These are phyloP conservation scores for Nicotiana undulata DNA, from an alignment of 257 asterid genomes.

Conservation along the genomic window DNA sequence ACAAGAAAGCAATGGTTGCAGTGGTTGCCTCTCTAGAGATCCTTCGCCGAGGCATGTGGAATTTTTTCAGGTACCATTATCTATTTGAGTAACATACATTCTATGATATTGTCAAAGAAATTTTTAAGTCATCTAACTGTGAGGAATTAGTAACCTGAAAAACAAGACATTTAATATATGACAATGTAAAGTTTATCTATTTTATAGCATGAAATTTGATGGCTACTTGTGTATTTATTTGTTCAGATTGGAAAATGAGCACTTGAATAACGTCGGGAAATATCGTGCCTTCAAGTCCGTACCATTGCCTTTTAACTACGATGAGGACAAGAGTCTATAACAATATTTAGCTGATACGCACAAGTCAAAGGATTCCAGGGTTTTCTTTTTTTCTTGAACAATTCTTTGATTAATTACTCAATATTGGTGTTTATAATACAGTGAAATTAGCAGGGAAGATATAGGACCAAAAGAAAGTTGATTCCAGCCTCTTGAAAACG, in stretches of 20 bases:
- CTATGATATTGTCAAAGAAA: too few species aligned
- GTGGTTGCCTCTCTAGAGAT: constrained; percentile 71
- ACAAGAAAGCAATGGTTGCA: constrained; percentile 45
- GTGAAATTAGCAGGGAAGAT: neutral
- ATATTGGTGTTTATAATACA: neutral
- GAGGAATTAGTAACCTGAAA: neutral
- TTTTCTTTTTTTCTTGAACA: neutral
- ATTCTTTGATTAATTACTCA: neutral
- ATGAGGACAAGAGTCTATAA: constrained; percentile 34
- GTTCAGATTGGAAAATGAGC: constrained; percentile 77
- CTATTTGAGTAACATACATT: too few species aligned
- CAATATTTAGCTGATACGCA: neutral
- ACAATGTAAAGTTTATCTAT: neutral
- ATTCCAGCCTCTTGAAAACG: neutral
- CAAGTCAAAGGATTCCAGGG: neutral
- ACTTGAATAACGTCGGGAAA: constrained; percentile 72
- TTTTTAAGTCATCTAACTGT: neutral
- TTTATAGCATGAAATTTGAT: too few species aligned
- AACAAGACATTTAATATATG: neutral
- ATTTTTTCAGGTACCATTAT: constrained; percentile 64
- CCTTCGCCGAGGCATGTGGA: constrained; percentile 82
- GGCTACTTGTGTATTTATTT: neutral
- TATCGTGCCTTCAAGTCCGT: constrained; percentile 67
- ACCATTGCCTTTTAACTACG: constrained; percentile 77
- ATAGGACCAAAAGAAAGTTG: neutral